Percentiles rank a stretch among this genome's conserved stretches.
phyloP scores from a whole-genome alignment of 2,329 filamentous ascomycete species.

The Arthrocladium fulminans region DNA sequence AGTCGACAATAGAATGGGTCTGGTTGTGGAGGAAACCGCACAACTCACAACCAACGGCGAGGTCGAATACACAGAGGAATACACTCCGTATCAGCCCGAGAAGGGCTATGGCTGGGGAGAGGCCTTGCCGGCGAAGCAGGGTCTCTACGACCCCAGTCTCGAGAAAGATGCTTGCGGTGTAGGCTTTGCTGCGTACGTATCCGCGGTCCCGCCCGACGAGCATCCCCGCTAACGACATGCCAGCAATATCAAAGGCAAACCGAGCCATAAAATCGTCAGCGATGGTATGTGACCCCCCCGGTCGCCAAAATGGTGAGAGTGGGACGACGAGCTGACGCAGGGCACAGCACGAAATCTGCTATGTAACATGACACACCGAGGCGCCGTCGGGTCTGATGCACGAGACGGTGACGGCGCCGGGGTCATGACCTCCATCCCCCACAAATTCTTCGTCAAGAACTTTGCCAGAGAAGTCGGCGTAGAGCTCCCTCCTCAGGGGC shows the following conservation, averaged over 20 bases:
- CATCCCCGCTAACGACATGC: conserved; percentile 4
- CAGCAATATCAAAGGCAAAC: conserved; percentile 92
- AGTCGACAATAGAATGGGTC: conserved; percentile 39
- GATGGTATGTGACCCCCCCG: conserved; percentile 74
- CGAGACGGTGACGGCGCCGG: conserved; percentile 96
- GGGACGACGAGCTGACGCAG: conserved; percentile 9
- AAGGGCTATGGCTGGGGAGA: conserved; percentile 85
- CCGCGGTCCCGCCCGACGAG: neutral
- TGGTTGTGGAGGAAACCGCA: conserved; percentile 36
- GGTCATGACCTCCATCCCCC: conserved; percentile 98
- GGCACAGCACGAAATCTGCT: conserved; percentile 73
- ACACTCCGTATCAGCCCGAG: conserved; percentile 47
- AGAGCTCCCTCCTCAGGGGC: conserved; percentile 75
- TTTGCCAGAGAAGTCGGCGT: conserved; percentile 86
- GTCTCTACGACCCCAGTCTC: conserved; percentile 88
- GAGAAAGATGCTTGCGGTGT: conserved; percentile 99
- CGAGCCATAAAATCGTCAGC: conserved; percentile 97
- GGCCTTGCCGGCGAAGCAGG: conserved; percentile 93
- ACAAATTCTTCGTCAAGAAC: conserved; percentile 98
- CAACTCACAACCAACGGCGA: conserved; percentile 31
- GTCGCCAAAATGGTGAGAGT: conserved; percentile 1
- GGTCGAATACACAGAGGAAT: conserved; percentile 37
- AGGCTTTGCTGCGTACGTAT: conserved; percentile 85
- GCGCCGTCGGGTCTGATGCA: conserved; percentile 94
- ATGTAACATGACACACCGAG: conserved; percentile 99